Base-by-base conservation (phyloP, 805 yeast genomes). In the Isabelozyma heimii region DNA sequence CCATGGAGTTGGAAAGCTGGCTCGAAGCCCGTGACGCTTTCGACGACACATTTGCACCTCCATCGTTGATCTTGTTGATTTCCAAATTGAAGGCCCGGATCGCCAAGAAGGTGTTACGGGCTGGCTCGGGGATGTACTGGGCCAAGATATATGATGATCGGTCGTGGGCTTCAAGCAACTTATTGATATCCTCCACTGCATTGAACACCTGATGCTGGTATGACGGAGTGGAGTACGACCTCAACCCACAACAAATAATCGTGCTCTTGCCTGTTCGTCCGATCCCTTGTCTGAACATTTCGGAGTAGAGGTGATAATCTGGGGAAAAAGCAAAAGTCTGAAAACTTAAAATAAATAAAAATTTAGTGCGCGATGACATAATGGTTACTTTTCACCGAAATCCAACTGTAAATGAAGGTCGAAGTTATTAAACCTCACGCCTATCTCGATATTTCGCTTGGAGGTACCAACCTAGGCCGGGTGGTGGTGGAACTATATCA, bases 31-130 rank as follows among this genome's bases (percentile, higher is more conserved):
- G 59, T 12, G 69, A 62, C 9, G 71, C 59, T 1, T 53, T 52
- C 1, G 69, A 57, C 5, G 57, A 54, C 3, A 51, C 20, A 42
- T 55, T 58, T 30, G 49, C 52, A 2, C 69, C 68, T 5, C 70
- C 70, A 41, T 52, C 68, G 33, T 60, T 53, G 35, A 84, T 76
- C 60, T 79, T 76, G 55, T 81, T 75, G 37, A 85, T 71, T 56
- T 87, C 92, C 37, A 85, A 61, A 52, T 83, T 82, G 67, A 89
- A 81, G 0, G 87, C 84, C 37, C 84, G 68, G 30, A 85, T 69
- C 0, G 89, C 95, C 12, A 85, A 51, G 54, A 77, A 85, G 1
- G 84, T 77, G 56, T 83, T 82, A 53, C 84, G 73, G 1, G 85
- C 77, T 9, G 82, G 83, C 35, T 70, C 72, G 2, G 95, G 95